A percentile compares a stretch with the other conserved stretches of the same genome.
Conservation (phyloP, 495 filamentous ascomycete genomes). For the Viridothelium virens region DNA sequence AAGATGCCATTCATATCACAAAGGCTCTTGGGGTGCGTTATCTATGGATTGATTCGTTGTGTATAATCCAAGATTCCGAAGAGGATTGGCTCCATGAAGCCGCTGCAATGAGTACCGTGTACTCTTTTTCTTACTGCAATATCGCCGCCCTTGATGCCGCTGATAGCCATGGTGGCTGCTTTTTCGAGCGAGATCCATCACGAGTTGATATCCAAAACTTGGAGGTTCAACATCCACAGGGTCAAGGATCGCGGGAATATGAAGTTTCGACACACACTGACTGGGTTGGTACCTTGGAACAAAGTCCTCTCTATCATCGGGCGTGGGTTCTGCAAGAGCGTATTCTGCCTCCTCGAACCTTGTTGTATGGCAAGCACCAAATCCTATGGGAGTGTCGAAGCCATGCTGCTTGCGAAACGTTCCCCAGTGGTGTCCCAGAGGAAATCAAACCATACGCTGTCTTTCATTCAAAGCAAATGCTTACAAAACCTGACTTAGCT, state of each 20-base stretch:
- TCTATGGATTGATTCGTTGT: constrained; percentile 17
- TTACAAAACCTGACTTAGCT: no score
- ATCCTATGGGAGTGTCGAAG: not conserved
- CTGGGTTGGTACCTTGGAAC: no score
- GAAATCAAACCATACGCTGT: no score
- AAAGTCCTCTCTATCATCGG: constrained; percentile 2
- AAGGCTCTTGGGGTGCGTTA: not conserved
- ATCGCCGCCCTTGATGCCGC: not conserved
- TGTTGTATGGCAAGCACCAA: not conserved
- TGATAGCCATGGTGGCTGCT: not conserved
- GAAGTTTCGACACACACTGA: no score
- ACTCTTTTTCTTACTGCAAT: not conserved
- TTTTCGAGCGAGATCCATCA: not conserved
- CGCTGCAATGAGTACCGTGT: not conserved
- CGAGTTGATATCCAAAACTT: not conserved
- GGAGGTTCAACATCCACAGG: not conserved
- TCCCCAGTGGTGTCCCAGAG: not conserved
- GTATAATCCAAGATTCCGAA: constrained; percentile 12
- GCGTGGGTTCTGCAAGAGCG: constrained; percentile 11
- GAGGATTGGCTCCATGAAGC: constrained; percentile 11
- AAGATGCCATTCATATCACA: constrained; percentile 10
- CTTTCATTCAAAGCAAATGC: no score
- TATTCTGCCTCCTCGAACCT: not conserved
- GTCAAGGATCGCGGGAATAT: no score
- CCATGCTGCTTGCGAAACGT: not conserved